Percentiles rank a stretch among this genome's conserved stretches.
phyloP scores from a whole-genome alignment of 768 basidiomycete species.

The Mycena galericulata region DNA sequence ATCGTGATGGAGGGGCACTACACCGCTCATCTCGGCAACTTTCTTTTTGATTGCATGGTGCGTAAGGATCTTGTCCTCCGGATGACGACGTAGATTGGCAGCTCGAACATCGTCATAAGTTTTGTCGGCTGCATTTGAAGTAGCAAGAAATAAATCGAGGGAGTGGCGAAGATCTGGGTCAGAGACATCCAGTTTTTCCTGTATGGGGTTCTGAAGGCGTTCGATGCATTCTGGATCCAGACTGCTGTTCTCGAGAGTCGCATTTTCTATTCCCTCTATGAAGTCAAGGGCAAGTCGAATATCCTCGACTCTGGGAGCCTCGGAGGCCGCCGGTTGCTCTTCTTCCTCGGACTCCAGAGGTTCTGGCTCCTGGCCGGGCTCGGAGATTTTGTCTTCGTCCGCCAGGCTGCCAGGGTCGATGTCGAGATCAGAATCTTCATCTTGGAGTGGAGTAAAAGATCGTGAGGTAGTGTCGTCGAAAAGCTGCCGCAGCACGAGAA shows the following conservation, averaged over 20 bases:
- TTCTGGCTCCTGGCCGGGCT: too few species aligned
- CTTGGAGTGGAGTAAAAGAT: too few species aligned
- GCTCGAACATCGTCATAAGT: constrained; percentile 41
- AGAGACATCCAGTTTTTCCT: too few species aligned
- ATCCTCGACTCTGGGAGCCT: constrained; percentile 21
- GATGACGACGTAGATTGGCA: constrained; percentile 38
- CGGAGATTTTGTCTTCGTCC: too few species aligned
- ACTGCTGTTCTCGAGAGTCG: not conserved
- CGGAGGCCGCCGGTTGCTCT: too few species aligned
- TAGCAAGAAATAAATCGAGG: constrained; percentile 46
- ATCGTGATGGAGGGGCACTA: constrained; percentile 47
- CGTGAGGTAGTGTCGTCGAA: too few species aligned
- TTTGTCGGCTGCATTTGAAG: constrained; percentile 43
- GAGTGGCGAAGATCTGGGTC: constrained; percentile 32
- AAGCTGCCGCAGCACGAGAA: too few species aligned
- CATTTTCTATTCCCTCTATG: constrained; percentile 13
- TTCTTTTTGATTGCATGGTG: constrained; percentile 42
- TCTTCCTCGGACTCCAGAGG: too few species aligned
- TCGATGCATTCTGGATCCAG: not conserved
- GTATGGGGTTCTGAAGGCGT: not conserved
- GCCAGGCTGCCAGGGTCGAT: too few species aligned
- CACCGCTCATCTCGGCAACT: constrained; percentile 45
- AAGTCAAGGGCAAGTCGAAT: constrained; percentile 36
- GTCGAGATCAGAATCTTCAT: too few species aligned
- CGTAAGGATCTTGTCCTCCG: constrained; percentile 42